Base-by-base conservation (phyloP, 1,139 yeast species). In the Yamadazyma epiphylla region DNA sequence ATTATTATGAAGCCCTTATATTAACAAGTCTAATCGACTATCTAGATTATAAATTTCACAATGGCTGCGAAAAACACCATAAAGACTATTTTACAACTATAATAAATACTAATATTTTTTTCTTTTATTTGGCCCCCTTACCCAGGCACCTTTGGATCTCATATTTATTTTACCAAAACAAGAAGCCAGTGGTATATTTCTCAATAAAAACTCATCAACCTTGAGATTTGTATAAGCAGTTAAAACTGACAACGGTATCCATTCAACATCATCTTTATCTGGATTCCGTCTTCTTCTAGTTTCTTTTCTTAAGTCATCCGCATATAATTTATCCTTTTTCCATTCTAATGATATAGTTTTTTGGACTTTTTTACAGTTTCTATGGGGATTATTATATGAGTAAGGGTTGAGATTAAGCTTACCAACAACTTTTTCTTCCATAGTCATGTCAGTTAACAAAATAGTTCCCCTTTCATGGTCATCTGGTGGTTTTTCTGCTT, bases 141-240 rank as follows among this genome's bases (percentile, higher is more conserved):
- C 36, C 57, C 57, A 51, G 3, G 71, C 71, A 12, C 65, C 40
- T 26, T 55, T 57, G 15, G 36, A 42, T 30, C 71, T 43, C 70
- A 64, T 62, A 35, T 63, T 64, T 28, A 64, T 55, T 27, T 49
- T 54, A 4, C 71, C 71, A 38, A 63, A 63, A 34, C 70, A 63
- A 4, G 66, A 61, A 12, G 43, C 33, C 7, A 16, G 23, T 1
- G 70, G 68, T 10, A 59, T 47, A 17, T 37, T 33, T 48, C 40
- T 51, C 4, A 31, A 27, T 12, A 10, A 3, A 39, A 35, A 52
- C 39, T 32, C 36, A 37, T 30, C 42, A 12, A 54, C 47, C 26
- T 55, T 57, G 29, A 55, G 36, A 35, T 53, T 59, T 13, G 70
- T 61, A 34, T 54, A 64, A 3, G 66, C 68, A 24, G 59, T 55